Evolutionary conservation across 768 basidiomycete genomes (phyloP), one percentile per base, ranked within the genome.

Genomic region (Cyclocybe cylindracea): DNA sequence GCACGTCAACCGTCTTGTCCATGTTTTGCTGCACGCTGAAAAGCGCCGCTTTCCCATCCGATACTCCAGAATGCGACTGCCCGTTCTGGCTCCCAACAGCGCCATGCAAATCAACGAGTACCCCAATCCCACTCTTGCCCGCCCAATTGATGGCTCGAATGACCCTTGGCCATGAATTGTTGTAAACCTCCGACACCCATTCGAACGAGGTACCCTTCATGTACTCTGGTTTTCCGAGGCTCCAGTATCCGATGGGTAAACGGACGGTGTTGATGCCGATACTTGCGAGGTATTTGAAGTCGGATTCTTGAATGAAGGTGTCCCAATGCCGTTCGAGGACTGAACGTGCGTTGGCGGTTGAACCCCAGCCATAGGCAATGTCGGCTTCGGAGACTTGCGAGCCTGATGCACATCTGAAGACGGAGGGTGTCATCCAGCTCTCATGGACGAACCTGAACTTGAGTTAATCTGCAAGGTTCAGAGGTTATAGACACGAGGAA

Each of bases 11-110:
- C 1, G 84, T 84, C 53, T 78, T 80, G 8, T 76, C 62, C 63
- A 81, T 72, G 59, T 86, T 78, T 31, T 56, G 62, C 18, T 62
- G 52, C 34, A 66, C 63, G 19, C 67, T 61, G 62, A 87, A 84
- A 57, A 87, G 76, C 14, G 72, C 66, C 14, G 77, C 72, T 36
- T 71, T 56, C 24, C 79, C 61, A 46, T 82, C 77, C 14, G 84
- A 86, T 3, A 83, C 77, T 0, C 88, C 88, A 46, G 84, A 84
- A 59, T 90, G 88, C 13, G 82, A 73, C 60, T 88, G 84, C 38
- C 76, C 76, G 62, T 89, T 91, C 65, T 90, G 89, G 62, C 86
- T 89, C 16, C 88, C 89, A 7, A 81, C 78, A n/a, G 85, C 87
- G 11, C 85, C 82, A 61, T 90, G 88, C 19, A 90, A 66, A 66